Conservation (phyloP, 768 basidiomycete genomes). For the Ephemerocybe angulata region DNA sequence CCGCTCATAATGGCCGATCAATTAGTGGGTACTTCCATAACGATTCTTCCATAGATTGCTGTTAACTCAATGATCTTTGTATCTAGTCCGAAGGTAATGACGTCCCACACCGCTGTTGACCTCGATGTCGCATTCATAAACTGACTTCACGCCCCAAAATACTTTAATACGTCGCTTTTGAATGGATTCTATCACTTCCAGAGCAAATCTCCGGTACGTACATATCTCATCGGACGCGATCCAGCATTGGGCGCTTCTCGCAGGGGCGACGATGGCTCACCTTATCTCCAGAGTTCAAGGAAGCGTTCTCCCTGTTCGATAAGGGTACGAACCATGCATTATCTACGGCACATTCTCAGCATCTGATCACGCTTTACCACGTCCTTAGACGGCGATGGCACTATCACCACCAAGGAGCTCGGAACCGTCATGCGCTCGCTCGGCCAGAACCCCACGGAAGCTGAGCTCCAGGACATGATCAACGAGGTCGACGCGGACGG, state of each 20-base stretch:
- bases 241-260: neutral
- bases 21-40: slow-evolving; percentile 36
- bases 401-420: slow-evolving; percentile 47
- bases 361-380: no score
- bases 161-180: neutral
- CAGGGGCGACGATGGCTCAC: neutral
- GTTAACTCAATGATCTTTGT: slow-evolving; percentile 7
- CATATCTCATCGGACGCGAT: slow-evolving; percentile 5
- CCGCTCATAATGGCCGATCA: slow-evolving; percentile 51
- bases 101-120: neutral
- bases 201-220: slow-evolving; percentile 87
- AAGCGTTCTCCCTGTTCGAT: slow-evolving; percentile 97
- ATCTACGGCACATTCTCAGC: no score
- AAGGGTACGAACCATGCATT: slow-evolving; percentile 55
- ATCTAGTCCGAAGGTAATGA: slow-evolving; percentile 56
- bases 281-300: slow-evolving; percentile 79
- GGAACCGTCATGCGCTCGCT: slow-evolving; percentile 48
- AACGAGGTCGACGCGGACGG: slow-evolving; percentile 63
- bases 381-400: slow-evolving; percentile 36
- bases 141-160: neutral
- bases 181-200: slow-evolving; percentile 28
- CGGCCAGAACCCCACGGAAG: slow-evolving; percentile 46
- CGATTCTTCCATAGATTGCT: slow-evolving; percentile 12
- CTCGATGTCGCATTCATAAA: slow-evolving; percentile 2
- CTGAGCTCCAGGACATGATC: slow-evolving; percentile 47